Evolutionary conservation across 2,329 filamentous ascomycete species (phyloP).

Genomic region (Gnomoniopsis smithogilvyi): DNA sequence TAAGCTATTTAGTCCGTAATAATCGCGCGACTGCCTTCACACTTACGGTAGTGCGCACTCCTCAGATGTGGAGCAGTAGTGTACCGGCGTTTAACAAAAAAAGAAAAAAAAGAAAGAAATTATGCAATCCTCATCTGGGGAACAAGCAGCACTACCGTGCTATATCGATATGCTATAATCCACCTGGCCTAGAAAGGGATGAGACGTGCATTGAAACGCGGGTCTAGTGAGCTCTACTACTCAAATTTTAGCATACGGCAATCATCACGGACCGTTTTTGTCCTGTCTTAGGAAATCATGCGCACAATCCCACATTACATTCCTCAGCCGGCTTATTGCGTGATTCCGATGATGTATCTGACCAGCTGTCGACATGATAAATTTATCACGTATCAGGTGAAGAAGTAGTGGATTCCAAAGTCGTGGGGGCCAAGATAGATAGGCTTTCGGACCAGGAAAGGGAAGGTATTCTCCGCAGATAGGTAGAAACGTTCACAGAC

Average conservation of each 20-base stretch:
- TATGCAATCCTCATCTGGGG: background rate
- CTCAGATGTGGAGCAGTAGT: too few relatives aligned
- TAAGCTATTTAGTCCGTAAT: too few relatives aligned
- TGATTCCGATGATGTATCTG: background rate
- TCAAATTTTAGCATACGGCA: background rate
- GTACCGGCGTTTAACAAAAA: too few relatives aligned
- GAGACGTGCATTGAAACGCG: constrained; percentile 14
- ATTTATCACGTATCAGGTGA: background rate
- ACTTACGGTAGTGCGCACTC: too few relatives aligned
- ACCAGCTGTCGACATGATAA: background rate
- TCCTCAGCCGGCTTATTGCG: background rate
- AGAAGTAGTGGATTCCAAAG: background rate
- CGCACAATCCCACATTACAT: background rate
- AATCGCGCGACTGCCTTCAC: too few relatives aligned
- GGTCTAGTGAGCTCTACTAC: background rate
- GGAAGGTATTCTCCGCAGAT: background rate
- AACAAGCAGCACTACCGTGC: background rate
- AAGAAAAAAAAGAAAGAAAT: too few relatives aligned
- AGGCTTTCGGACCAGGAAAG: background rate
- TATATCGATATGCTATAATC: background rate
- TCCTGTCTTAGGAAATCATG: background rate
- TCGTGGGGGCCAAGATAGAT: background rate
- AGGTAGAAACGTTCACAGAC: background rate
- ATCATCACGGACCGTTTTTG: background rate
- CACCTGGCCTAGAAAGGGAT: background rate